A percentile compares a stretch with the other conserved stretches of the same genome.
These are phyloP conservation scores for Achlya hypogyna DNA, from an alignment of 352 stramenopile genomes.

Conservation along the genomic window DNA sequence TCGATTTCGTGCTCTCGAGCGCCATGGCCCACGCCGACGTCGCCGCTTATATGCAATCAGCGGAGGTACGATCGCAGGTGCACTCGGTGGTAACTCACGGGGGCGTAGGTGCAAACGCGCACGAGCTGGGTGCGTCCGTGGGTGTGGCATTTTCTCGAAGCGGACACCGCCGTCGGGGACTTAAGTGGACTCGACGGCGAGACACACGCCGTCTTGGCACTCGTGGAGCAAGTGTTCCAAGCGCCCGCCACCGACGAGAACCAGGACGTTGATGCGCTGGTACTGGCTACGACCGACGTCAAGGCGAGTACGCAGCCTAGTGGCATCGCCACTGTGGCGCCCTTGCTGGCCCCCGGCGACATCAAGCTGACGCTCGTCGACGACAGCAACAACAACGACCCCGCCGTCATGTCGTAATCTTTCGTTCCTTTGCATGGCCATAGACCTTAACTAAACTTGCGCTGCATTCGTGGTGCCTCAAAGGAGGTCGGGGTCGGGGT, in stretches of 20 bases:
- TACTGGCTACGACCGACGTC: neutral
- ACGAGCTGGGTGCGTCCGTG: slow-evolving; percentile 8
- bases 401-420: no score
- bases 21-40: neutral
- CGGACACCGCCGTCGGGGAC: neutral
- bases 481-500: no score
- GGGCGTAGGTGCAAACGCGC: neutral
- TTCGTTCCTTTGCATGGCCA: no score
- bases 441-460: no score
- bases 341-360: no score
- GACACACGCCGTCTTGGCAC: neutral
- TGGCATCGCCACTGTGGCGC: no score
- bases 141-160: slow-evolving; percentile 4
- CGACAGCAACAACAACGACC: no score
- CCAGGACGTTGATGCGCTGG: neutral
- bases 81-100: neutral
- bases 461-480: no score
- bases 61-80: neutral
- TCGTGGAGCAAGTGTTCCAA: slow-evolving; percentile 10
- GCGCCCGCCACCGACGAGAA: neutral
- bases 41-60: neutral
- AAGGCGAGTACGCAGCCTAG: no score
- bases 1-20: slow-evolving; percentile 36
- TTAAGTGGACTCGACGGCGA: neutral
- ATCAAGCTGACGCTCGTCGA: no score